Evolutionary conservation across 768 basidiomycete species (phyloP).

Genomic region (Termitomyces sp.): DNA sequence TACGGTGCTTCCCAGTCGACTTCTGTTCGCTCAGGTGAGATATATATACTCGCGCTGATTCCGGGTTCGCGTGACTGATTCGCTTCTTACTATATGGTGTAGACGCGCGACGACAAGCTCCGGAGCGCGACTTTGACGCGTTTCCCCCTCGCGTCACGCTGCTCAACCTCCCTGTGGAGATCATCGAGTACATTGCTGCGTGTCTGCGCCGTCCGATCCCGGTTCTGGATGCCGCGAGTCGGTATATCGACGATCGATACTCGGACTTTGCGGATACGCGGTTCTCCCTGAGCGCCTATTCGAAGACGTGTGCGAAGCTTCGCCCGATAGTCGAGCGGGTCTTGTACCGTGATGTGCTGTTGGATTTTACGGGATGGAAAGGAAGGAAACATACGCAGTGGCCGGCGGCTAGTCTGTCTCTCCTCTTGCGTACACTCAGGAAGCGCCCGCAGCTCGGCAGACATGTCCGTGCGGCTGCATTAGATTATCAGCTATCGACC

Average conservation of each 20-base stretch:
- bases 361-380: constrained; percentile 26
- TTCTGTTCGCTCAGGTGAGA: background rate
- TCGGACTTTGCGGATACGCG: constrained; percentile 21
- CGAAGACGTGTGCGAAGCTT: constrained; percentile 16
- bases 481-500: constrained; percentile 21
- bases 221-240: constrained; percentile 17
- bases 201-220: constrained; percentile 15
- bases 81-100: background rate
- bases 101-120: background rate
- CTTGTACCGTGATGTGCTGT: constrained; percentile 22
- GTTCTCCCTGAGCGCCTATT: constrained; percentile 19
- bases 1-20: background rate
- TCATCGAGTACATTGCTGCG: constrained; percentile 22
- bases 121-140: constrained; percentile 4
- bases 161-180: constrained; percentile 23
- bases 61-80: background rate
- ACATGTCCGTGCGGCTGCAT: constrained; percentile 16
- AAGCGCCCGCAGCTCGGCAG: constrained; percentile 19
- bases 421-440: constrained; percentile 21
- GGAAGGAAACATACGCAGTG: constrained; percentile 23
- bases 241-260: constrained; percentile 22
- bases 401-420: constrained; percentile 20
- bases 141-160: constrained; percentile 14
- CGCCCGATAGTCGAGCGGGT: constrained; percentile 19
- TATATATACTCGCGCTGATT: background rate